phyloP scores from a whole-genome alignment of 805 yeast species.

The Kodamaea leandrae region DNA sequence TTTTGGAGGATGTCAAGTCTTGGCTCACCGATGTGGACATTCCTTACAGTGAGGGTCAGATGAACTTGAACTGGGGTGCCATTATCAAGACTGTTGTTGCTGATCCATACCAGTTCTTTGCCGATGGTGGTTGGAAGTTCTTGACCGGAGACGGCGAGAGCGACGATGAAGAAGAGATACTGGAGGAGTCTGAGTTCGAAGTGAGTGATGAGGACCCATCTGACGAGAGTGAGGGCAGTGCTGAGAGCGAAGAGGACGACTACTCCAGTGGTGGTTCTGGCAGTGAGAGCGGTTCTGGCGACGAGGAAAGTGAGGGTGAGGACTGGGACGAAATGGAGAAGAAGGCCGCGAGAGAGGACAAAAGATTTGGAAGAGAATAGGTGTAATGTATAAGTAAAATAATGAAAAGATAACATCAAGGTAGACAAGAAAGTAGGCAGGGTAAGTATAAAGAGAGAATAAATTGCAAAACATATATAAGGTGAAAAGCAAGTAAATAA shows the following conservation, averaged over 20 bases:
- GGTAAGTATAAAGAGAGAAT: too few relatives aligned
- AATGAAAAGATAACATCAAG: too few relatives aligned
- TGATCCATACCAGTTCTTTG: slow-evolving; percentile 91
- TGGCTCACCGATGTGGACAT: slow-evolving; percentile 98
- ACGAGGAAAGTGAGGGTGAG: slow-evolving; percentile 36
- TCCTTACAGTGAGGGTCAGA: slow-evolving; percentile 90
- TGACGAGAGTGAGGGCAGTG: slow-evolving; percentile 61
- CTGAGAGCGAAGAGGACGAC: slow-evolving; percentile 40
- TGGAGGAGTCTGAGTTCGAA: slow-evolving; percentile 71
- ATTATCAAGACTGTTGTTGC: slow-evolving; percentile 91
- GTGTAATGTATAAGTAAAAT: too few relatives aligned
- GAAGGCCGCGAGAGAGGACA: slow-evolving; percentile 52
- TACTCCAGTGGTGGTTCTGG: slow-evolving; percentile 41
- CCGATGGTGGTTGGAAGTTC: slow-evolving; percentile 95
- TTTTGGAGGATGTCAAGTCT: slow-evolving; percentile 86
- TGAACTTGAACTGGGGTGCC: slow-evolving; percentile 92
- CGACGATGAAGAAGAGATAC: slow-evolving; percentile 64
- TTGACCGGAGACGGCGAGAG: slow-evolving; percentile 80
- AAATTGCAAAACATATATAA: too few relatives aligned
- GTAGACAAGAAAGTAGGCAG: too few relatives aligned
- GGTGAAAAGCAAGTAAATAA: too few relatives aligned
- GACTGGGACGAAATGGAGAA: slow-evolving; percentile 65
- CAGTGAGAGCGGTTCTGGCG: slow-evolving; percentile 37
- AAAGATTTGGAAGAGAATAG: slow-evolving; percentile 25
- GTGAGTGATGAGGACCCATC: slow-evolving; percentile 58